phyloP scores from a whole-genome alignment of 31 red algal species.

The Porphyra umbilicalis region DNA sequence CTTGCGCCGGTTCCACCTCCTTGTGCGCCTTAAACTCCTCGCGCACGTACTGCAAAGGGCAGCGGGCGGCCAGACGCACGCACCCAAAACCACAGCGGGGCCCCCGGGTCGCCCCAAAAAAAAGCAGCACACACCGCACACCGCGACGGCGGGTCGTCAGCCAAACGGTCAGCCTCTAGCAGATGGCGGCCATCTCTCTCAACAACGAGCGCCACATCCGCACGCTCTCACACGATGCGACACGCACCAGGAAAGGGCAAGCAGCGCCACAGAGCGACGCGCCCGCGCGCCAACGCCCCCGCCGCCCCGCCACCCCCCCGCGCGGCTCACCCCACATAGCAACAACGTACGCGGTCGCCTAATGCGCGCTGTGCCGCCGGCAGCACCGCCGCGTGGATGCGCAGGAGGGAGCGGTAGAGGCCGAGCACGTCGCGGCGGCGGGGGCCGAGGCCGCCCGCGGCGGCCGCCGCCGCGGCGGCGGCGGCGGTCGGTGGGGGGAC shows the following conservation, averaged over 20 bases:
- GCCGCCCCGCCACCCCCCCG: too few species aligned
- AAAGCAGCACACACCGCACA: neutral
- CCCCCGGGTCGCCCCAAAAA: too few species aligned
- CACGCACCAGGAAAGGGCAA: too few species aligned
- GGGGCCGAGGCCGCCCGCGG: neutral
- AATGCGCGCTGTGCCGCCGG: neutral
- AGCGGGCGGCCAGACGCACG: neutral
- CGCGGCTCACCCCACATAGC: neutral
- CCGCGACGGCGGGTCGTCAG: too few species aligned
- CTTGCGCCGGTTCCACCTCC: neutral
- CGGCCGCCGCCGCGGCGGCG: neutral
- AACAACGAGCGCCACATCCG: too few species aligned
- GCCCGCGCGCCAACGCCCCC: too few species aligned
- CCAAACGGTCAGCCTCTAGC: too few species aligned
- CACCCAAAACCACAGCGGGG: too few species aligned
- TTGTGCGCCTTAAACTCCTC: conserved; percentile 1
- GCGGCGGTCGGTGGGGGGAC: neutral
- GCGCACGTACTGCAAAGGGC: neutral
- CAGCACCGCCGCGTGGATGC: neutral
- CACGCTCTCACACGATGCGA: too few species aligned
- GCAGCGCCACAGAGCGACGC: too few species aligned
- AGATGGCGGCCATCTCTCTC: too few species aligned
- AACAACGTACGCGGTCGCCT: neutral
- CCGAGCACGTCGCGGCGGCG: neutral
- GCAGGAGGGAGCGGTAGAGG: neutral